Percentiles rank a stretch among this genome's conserved stretches.
Evolutionary conservation across 1,284 basidiomycete species (phyloP).

Genomic region (Cutaneotrichosporon cavernicola): DNA sequence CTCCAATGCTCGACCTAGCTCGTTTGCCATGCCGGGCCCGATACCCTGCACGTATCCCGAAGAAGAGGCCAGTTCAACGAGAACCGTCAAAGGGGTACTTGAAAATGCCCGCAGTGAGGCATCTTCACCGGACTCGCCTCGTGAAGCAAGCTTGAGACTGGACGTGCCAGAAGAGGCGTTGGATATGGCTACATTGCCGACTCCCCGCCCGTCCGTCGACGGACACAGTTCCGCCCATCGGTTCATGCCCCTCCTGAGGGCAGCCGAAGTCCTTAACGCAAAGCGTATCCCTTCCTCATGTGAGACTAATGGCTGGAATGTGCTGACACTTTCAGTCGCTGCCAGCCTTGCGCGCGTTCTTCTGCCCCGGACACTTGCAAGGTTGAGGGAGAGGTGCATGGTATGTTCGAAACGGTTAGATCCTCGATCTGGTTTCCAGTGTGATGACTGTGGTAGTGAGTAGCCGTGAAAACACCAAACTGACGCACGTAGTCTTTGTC

Average conservation of each 20-base stretch:
- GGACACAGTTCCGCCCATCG: neutral
- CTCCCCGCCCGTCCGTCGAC: neutral
- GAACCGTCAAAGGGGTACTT: neutral
- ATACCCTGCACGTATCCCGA: slow-evolving; percentile 4
- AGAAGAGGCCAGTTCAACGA: neutral
- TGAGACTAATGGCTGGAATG: neutral
- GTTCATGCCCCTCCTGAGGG: neutral
- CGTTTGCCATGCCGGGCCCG: neutral
- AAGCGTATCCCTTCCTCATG: slow-evolving; percentile 3
- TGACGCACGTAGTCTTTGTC: slow-evolving; percentile 8
- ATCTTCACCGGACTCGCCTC: neutral
- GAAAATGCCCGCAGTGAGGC: neutral
- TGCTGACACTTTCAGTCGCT: slow-evolving; percentile 8
- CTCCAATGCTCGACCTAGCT: neutral
- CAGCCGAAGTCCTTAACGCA: neutral
- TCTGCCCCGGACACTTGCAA: neutral
- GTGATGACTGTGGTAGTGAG: slow-evolving; percentile 21
- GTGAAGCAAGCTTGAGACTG: neutral
- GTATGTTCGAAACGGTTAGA: slow-evolving; percentile 13
- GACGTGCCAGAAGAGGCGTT: neutral
- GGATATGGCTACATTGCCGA: neutral
- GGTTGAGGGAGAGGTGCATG: slow-evolving; percentile 8
- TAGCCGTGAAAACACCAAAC: neutral
- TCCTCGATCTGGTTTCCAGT: slow-evolving; percentile 12
- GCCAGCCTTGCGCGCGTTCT: slow-evolving; percentile 11